Conservation (phyloP, 148 eudicot genomes). For the Beta vulgaris region DNA sequence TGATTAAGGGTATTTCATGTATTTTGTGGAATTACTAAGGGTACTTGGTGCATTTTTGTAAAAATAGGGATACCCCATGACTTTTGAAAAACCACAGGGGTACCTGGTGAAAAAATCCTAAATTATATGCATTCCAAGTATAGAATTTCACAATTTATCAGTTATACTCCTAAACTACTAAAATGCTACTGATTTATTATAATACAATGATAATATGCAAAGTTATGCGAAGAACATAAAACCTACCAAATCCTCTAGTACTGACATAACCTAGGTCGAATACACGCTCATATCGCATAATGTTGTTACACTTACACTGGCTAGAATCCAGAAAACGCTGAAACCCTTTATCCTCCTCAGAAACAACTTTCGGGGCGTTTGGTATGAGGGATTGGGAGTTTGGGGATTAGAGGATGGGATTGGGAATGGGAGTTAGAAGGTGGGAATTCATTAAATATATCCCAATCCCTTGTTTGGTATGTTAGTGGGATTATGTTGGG, state of each 20-base stretch:
- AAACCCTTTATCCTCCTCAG: constrained; percentile 76
- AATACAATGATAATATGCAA: background rate
- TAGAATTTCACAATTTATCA: background rate
- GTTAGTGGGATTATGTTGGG: too few relatives aligned
- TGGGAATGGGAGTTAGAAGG: too few relatives aligned
- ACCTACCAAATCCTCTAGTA: constrained; percentile 93
- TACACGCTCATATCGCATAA: constrained; percentile 85
- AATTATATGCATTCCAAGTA: background rate
- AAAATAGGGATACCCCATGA: too few relatives aligned
- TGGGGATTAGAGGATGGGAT: too few relatives aligned
- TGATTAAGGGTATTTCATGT: too few relatives aligned
- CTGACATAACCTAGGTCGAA: constrained; percentile 95
- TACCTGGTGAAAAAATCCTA: too few relatives aligned
- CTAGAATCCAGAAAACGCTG: constrained; percentile 90
- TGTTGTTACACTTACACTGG: constrained; percentile 82
- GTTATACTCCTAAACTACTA: background rate
- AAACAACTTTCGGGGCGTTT: constrained; percentile 77
- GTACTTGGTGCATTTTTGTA: too few relatives aligned
- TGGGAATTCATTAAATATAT: too few relatives aligned
- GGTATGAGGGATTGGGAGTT: too few relatives aligned
- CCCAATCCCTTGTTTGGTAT: too few relatives aligned
- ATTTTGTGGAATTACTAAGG: too few relatives aligned
- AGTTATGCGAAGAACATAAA: background rate
- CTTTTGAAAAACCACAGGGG: too few relatives aligned
- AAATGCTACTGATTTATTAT: background rate